phyloP scores from a whole-genome alignment of 257 asterid genomes.

The Nicotiana tabacum region DNA sequence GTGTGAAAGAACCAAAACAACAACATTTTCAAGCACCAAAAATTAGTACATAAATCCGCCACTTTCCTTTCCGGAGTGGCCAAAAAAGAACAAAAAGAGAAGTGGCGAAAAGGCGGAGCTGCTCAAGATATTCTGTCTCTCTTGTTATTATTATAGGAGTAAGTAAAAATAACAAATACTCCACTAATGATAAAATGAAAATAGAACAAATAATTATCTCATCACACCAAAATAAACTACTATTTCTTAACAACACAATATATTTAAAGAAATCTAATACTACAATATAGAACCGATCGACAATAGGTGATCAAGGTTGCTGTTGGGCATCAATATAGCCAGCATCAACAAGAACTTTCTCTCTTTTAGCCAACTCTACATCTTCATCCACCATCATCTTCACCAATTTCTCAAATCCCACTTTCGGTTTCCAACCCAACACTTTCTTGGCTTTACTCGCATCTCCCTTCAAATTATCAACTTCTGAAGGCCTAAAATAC shows the following conservation, averaged over 20 bases:
- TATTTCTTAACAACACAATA: too few species aligned
- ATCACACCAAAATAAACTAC: background rate
- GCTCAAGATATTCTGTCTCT: too few species aligned
- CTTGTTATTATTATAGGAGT: too few species aligned
- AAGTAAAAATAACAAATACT: too few species aligned
- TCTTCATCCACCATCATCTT: slow-evolving; percentile 99
- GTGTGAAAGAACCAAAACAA: background rate
- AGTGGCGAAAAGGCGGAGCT: too few species aligned
- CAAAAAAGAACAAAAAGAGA: too few species aligned
- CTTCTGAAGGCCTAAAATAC: slow-evolving; percentile 86
- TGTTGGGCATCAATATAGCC: slow-evolving; percentile 97
- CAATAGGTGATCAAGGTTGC: slow-evolving; percentile 53
- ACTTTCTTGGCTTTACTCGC: slow-evolving; percentile 73
- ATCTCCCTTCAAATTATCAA: slow-evolving; percentile 86
- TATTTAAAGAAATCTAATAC: too few species aligned
- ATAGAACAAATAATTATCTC: background rate
- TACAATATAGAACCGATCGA: background rate
- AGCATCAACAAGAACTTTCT: slow-evolving; percentile 93
- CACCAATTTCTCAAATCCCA: slow-evolving; percentile 86
- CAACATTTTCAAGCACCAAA: too few species aligned
- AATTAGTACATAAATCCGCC: too few species aligned
- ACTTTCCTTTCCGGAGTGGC: too few species aligned
- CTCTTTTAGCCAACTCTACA: slow-evolving; percentile 86
- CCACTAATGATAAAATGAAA: too few species aligned
- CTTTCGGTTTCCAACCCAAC: slow-evolving; percentile 85